Conservation (phyloP, 108 stramenopile genomes). For the Cyclostephanos tholiformis region DNA sequence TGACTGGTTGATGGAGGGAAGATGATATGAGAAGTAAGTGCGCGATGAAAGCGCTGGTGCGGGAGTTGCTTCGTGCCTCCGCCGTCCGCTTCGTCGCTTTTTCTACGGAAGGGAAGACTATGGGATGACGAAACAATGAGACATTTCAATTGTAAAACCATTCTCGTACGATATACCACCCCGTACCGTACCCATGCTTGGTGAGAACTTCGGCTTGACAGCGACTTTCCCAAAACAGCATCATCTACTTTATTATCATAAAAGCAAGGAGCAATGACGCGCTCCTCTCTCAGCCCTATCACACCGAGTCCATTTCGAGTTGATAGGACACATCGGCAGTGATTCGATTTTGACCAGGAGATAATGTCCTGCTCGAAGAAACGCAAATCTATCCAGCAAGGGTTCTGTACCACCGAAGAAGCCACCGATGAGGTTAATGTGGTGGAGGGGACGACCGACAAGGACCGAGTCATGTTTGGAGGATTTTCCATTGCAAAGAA, state of each 20-base stretch:
- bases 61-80: not conserved
- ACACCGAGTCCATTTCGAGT: too few species aligned
- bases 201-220: too few species aligned
- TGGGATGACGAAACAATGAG: not conserved
- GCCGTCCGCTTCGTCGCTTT: not conserved
- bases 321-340: not conserved
- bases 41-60: not conserved
- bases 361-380: not conserved
- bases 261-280: too few species aligned
- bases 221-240: too few species aligned
- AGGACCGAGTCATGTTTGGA: not conserved
- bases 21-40: not conserved
- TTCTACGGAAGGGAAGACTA: not conserved
- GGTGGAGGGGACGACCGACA: not conserved
- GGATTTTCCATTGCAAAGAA: constrained; percentile 1
- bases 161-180: too few species aligned
- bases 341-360: not conserved
- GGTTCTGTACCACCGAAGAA: not conserved
- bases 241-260: too few species aligned
- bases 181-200: too few species aligned
- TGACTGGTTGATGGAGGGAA: not conserved
- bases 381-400: not conserved
- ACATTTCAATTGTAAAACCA: too few species aligned
- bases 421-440: not conserved
- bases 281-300: too few species aligned